These are phyloP conservation scores for Musa acuminata DNA, from an alignment of 176 grass and related monocot species.

Conservation along the genomic window DNA sequence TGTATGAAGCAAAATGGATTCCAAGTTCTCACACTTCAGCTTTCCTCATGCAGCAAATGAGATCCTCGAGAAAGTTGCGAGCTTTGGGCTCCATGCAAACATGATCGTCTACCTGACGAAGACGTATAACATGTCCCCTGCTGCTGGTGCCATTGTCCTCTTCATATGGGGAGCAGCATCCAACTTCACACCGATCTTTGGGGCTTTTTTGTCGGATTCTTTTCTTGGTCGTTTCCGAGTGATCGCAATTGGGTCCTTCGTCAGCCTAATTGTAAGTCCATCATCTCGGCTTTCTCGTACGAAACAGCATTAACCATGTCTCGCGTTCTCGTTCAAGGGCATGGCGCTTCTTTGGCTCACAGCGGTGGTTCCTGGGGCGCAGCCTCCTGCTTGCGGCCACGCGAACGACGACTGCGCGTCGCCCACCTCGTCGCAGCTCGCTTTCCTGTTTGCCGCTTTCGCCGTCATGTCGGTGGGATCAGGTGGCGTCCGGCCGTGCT, in stretches of 20 bases:
- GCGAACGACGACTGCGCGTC: background rate
- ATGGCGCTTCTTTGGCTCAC: conserved; percentile 41
- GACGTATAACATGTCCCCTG: conserved; percentile 33
- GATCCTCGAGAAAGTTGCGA: conserved; percentile 60
- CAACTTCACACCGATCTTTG: conserved; percentile 49
- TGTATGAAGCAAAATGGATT: too few relatives aligned
- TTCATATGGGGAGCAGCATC: conserved; percentile 30
- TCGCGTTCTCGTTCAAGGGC: background rate
- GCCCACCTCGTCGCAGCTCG: conserved; percentile 29
- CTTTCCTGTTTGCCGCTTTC: conserved; percentile 40
- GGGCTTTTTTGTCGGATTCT: conserved; percentile 45
- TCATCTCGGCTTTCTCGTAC: too few relatives aligned
- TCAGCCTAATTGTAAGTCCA: conserved; percentile 34
- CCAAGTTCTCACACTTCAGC: background rate
- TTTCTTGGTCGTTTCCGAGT: conserved; percentile 45
- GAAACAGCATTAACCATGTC: background rate
- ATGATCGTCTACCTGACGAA: conserved; percentile 60
- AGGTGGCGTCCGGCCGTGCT: conserved; percentile 51
- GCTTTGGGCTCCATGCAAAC: conserved; percentile 39
- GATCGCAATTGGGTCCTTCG: conserved; percentile 39
- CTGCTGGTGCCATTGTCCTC: conserved; percentile 23
- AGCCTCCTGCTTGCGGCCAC: conserved; percentile 8
- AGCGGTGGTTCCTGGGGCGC: conserved; percentile 36
- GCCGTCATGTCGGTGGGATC: conserved; percentile 47
- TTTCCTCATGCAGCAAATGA: conserved; percentile 41